Base-by-base conservation (phyloP, 2,329 filamentous ascomycete genomes). In the Paraphoma sp. region DNA sequence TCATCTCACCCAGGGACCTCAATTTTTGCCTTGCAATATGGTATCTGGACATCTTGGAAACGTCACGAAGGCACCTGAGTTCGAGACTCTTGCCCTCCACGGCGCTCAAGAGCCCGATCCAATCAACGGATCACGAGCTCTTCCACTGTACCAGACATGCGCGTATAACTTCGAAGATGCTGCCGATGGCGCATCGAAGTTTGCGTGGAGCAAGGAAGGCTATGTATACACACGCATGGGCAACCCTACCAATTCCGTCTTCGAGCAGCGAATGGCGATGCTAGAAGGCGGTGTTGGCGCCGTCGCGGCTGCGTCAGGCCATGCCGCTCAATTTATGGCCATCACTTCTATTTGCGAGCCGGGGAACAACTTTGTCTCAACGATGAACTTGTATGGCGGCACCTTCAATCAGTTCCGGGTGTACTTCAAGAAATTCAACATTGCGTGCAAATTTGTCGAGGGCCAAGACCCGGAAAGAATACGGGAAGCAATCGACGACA, bases 191-290 rank as follows among this genome's bases (percentile, higher is more conserved):
- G 76, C 76, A 3, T 56, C 50, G 11, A 62, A 65, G 28, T 65
- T 65, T 49, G 64, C 60, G 1, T 67, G 74, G 75, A 76, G 74
- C 28, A 75, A 68, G 51, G 71, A 76, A 8, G 76, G 74, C 44
- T 77, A 76, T 54, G 74, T 77, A 46, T 78, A 78, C 52, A 78
- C 74, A 4, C 72, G 75, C 14, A 75, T 78, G 71, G 73, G 70
- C 4, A 78, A 78, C 52, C 76, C 76, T 38, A 78, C 76, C 6
- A 75, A 72, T 43, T 69, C 69, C 2, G 76, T 79, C 38, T 79
- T 79, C 54, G 77, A 79, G 51, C 76, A 61, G 47, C 57, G 66
- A 11, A 64, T 78, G 73, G 65, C 76, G 11, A 76, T 76, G 69
- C 60, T 78, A 1, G 76, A 79, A 60, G 74, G 74, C 6, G 76